Base-by-base conservation (phyloP, 148 eudicot species). In the Chenopodium suecicum region DNA sequence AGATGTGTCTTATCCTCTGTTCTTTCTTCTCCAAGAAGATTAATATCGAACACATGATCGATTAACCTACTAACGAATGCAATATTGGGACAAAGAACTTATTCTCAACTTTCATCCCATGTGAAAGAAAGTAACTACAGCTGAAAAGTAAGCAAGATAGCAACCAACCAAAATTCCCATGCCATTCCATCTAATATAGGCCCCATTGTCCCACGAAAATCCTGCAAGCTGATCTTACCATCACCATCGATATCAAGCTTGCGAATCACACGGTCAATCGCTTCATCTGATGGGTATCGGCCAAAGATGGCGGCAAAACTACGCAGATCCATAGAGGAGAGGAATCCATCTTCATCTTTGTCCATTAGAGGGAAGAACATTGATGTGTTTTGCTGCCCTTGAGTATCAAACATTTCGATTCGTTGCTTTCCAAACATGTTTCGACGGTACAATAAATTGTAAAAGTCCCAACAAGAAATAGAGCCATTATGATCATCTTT, bases 161-260 rank as follows among this genome's bases (percentile, higher is more conserved):
- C 73, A 66, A 78, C 80, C 62, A 78, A 27, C 79, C 80, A 78
- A 65, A 78, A 78, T 13, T 78, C 80, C 78, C 80, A 78, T 64
- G 73, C 66, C 62, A 78, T 78, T 9, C 79, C 80, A 44, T 78
- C 44, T 1, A 78, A 44, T 1, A 46, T 11, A 9, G 70, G 44
- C 14, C 1, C n/a, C 80, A 78, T 78, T 64, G 46, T 44, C 60
- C 70, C 7, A 25, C 62, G 25, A 66, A 66, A 65, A 41, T 78
- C 80, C 22, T 78, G 62, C 2, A 41, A 23, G 44, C n/a, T 44
- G 14, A 78, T 46, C 79, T 78, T 78, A 19, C 73, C 80, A 63
- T 41, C 79, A 23, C 73, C 73, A 65, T 78, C 80, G 2, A 64
- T 25, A 29, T 78, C 80, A 9, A 78, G 44, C 44, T 64, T 63